Base-by-base conservation (phyloP, 116 monocot species). In the Papilionanthe hybrid region DNA sequence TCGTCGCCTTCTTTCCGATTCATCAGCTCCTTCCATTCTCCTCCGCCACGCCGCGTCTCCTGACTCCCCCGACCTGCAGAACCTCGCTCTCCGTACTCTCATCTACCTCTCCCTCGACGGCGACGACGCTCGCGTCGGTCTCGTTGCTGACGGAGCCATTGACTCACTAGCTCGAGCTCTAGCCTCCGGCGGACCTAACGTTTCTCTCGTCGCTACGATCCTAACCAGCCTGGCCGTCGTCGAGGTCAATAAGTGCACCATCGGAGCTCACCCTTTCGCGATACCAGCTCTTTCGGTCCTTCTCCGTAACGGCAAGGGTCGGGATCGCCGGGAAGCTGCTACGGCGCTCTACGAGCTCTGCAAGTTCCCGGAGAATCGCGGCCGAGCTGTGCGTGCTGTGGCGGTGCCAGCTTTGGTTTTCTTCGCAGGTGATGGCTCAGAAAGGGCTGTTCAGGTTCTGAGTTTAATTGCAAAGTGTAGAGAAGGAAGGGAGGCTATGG, bases 111-210 rank as follows among this genome's bases (percentile, higher is more conserved):
- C 87, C 81, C 91, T 96, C 79, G 91, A 96, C 66, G 88, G 91
- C 25, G 96, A 96, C 63, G 92, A 90, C 74, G 84, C 85, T 67
- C 87, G 90, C 55, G 94, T 96, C 27, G 94, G 94, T 13, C 86
- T 96, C 37, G 94, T 93, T n/a, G 96, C 89, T 7, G 97, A 94
- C 30, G 97, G 97, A 20, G 94, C 85, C 65, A 85, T 94, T 19
- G 94, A 89, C 55, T 42, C 49, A 9, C 75, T 94, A 12, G 78
- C 81, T 8, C 42, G 66, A 22, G 87, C 87, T 19, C 78, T 93
- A 20, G 41, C 48, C 42, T 25, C 50, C 5, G n/a, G 44, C 41
- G 74, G 74, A 13, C 78, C 78, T 4, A 72, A 45, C 28, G 12
- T 80, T 18, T 86, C 96, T 15, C 82, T 93, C 29, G 95, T 93